Conservation (phyloP, 441 rosid genomes). For the Adansonia madagascariensis region DNA sequence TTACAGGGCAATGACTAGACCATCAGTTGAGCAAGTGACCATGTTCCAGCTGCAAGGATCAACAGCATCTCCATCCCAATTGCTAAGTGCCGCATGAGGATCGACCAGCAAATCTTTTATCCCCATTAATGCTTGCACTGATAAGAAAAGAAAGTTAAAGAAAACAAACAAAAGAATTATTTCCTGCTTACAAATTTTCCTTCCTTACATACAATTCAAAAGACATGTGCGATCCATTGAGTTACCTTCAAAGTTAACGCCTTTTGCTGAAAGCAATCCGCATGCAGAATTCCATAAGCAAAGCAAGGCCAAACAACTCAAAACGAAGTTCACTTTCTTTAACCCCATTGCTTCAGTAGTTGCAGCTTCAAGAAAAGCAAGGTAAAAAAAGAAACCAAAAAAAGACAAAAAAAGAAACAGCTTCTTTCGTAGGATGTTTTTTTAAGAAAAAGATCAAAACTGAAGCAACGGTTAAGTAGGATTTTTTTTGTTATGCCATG, state of each 20-base stretch:
- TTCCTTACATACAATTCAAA: neutral
- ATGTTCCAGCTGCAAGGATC: constrained; percentile 97
- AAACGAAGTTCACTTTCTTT: constrained; percentile 36
- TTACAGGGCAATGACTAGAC: constrained; percentile 79
- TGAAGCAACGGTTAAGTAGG: constrained; percentile 29
- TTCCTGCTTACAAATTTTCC: neutral
- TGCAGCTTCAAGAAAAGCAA: constrained; percentile 21
- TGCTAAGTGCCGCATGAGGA: constrained; percentile 74
- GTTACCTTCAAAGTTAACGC: constrained; percentile 91
- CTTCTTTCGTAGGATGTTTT: neutral
- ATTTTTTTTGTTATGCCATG: constrained; percentile 27
- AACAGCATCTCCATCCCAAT: constrained; percentile 87
- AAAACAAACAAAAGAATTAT: constrained; percentile 2
- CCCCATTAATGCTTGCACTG: constrained; percentile 85
- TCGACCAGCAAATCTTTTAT: constrained; percentile 64
- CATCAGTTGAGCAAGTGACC: constrained; percentile 78
- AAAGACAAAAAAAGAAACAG: neutral
- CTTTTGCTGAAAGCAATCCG: constrained; percentile 83
- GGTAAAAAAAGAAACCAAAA: too few relatives aligned
- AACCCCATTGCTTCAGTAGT: constrained; percentile 42
- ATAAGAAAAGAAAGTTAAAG: neutral
- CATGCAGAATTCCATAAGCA: constrained; percentile 49
- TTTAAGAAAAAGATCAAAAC: constrained; percentile 21
- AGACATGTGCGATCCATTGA: neutral
- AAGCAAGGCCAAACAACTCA: constrained; percentile 42